phyloP scores from a whole-genome alignment of 1,139 yeast genomes.

The Candida sojae region DNA sequence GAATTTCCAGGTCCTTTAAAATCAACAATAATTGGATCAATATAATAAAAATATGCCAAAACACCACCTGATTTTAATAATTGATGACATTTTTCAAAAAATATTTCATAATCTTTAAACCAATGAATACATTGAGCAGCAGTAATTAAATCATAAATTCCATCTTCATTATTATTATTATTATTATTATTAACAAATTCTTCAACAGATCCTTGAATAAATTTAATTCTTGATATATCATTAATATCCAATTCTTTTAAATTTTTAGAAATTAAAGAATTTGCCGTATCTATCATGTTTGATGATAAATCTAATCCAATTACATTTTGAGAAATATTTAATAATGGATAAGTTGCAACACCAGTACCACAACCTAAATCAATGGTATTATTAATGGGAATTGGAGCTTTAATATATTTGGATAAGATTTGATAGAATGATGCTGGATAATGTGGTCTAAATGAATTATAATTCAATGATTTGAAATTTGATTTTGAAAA shows the following conservation, averaged over 20 bases:
- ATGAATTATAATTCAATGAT: constrained; percentile 56
- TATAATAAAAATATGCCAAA: constrained; percentile 47
- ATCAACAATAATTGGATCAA: constrained; percentile 39
- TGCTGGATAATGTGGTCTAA: constrained; percentile 68
- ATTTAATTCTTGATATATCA: constrained; percentile 28
- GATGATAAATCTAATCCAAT: constrained; percentile 38
- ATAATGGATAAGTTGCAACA: constrained; percentile 39
- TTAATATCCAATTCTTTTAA: constrained; percentile 20
- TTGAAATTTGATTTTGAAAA: constrained; percentile 62
- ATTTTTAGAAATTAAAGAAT: constrained; percentile 23
- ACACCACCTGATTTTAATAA: constrained; percentile 39
- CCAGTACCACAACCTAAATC: constrained; percentile 48
- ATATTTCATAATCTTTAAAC: constrained; percentile 38
- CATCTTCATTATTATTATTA: constrained; percentile 16
- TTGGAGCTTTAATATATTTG: constrained; percentile 20
- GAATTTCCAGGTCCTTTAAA: constrained; percentile 19
- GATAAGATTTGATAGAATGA: constrained; percentile 49
- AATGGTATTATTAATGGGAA: constrained; percentile 25
- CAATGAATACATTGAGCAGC: constrained; percentile 52
- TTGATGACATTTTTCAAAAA: constrained; percentile 29
- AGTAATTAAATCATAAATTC: constrained; percentile 36
- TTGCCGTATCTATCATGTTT: constrained; percentile 37
- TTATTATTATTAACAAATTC: constrained; percentile 23
- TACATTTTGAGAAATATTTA: constrained; percentile 31
- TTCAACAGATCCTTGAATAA: constrained; percentile 39